A percentile compares a stretch with the other conserved stretches of the same genome.
Conservation (phyloP, 306 rosid species). For the Carpinus fangiana region DNA sequence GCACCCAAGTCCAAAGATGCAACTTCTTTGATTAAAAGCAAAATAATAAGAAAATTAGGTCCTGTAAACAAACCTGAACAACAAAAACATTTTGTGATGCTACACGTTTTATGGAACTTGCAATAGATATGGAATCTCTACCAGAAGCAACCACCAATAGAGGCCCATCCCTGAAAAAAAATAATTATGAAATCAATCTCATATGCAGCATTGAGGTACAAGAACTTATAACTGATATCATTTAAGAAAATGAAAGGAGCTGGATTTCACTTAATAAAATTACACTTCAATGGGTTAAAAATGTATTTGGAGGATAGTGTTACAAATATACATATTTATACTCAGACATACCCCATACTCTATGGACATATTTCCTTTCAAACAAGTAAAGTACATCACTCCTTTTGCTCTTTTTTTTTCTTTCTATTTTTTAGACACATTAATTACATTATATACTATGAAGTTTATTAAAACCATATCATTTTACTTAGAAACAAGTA, state of each 20-base stretch:
- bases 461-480: too few species aligned
- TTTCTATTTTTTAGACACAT: not conserved
- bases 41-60: conserved; percentile 8
- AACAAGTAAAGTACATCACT: not conserved
- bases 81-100: conserved; percentile 82
- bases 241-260: not conserved
- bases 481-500: not conserved
- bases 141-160: conserved; percentile 89
- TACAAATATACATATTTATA: not conserved
- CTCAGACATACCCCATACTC: not conserved
- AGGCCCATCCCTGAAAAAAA: conserved; percentile 80
- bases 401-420: not conserved
- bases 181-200: conserved; percentile 23
- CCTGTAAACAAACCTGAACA: conserved; percentile 63
- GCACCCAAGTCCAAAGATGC: not conserved
- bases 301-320: not conserved
- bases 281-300: not conserved
- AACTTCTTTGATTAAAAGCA: not conserved
- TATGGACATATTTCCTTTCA: not conserved
- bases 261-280: not conserved
- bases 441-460: not conserved
- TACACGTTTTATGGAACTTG: conserved; percentile 75
- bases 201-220: too few species aligned
- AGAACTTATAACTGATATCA: too few species aligned
- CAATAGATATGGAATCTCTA: conserved; percentile 78